phyloP scores from a whole-genome alignment of 805 yeast genomes.

The Myxozyma udenii region DNA sequence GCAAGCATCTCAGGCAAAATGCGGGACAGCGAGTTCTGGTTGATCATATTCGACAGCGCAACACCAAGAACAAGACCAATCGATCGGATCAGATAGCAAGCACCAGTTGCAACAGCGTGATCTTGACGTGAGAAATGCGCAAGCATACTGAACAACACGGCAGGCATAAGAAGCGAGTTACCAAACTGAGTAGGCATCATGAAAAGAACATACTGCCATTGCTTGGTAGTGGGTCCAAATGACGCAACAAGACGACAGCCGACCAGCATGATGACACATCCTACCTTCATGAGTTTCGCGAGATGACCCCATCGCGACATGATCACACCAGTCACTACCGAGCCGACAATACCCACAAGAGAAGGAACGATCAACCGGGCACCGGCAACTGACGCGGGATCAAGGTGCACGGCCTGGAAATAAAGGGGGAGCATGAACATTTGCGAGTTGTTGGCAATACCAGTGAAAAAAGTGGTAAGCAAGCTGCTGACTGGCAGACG shows the following conservation, averaged over 20 bases:
- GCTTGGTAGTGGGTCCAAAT: slow-evolving; percentile 30
- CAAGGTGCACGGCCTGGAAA: slow-evolving; percentile 53
- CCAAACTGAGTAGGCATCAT: slow-evolving; percentile 60
- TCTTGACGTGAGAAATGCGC: slow-evolving; percentile 64
- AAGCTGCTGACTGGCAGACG: slow-evolving; percentile 63
- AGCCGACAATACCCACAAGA: slow-evolving; percentile 63
- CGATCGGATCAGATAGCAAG: slow-evolving; percentile 82
- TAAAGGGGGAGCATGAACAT: slow-evolving; percentile 70
- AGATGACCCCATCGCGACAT: slow-evolving; percentile 70
- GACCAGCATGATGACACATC: slow-evolving; percentile 45
- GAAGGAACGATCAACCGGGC: slow-evolving; percentile 54
- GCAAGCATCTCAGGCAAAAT: slow-evolving; percentile 35
- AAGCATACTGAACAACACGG: slow-evolving; percentile 68
- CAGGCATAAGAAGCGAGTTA: slow-evolving; percentile 64
- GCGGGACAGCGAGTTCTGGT: slow-evolving; percentile 48
- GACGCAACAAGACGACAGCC: slow-evolving; percentile 47
- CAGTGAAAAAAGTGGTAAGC: slow-evolving; percentile 64
- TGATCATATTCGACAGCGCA: slow-evolving; percentile 61
- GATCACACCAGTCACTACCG: slow-evolving; percentile 61
- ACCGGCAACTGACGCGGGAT: slow-evolving; percentile 57
- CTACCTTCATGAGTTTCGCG: slow-evolving; percentile 45
- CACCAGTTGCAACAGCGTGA: slow-evolving; percentile 85
- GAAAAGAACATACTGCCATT: slow-evolving; percentile 45
- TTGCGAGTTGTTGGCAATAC: slow-evolving; percentile 57
- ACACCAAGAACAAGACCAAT: slow-evolving; percentile 86